Evolutionary conservation across 352 stramenopile species (phyloP), one percentile per base, ranked within the genome.

Genomic region (Phytophthora podocarpi): DNA sequence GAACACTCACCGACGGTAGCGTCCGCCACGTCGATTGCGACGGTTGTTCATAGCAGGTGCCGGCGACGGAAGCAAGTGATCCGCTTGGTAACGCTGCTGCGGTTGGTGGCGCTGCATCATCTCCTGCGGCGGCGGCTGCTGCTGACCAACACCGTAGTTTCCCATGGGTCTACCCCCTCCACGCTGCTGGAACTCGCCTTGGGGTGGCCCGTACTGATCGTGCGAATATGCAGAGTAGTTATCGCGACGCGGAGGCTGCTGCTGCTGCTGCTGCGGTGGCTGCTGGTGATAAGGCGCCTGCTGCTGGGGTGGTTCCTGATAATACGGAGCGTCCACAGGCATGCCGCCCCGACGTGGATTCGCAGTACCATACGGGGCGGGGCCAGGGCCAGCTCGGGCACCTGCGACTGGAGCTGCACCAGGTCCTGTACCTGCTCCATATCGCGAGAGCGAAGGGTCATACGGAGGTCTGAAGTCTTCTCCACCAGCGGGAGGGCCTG

Each of bases 1-100:
- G 2, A 51, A n/a, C 23, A 41, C 39, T 74, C 47, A 73, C 6
- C 71, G 54, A 46, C 71, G 63, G 28, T 65, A 70, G 20, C 67
- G 67, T 40, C 67, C 68, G 37, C 67, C 70, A 59, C 68, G 68
- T 45, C 70, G 70, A 70, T 69, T 70, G 36, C 67, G 67, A 51
- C 63, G 56, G 32, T 62, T 67, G 56, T 62, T 64, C 30, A 59
- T 42, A 15, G 21, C 59, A 37, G 57, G 57, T 24, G 67, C 56
- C 24, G 61, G 56, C 4, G 67, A 62, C 26, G 67, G 67, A 21
- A 72, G 63, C 39, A 76, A 47, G 37, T 76, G 67, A 50, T 70
- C 54, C n/a, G 16, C 40, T 28, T 62, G 52, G n/a, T 56, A 69
- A 30, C 52, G 57, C 34, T 63, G 68, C 28, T 64, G 59, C 27